phyloP scores from a whole-genome alignment of 2,329 filamentous ascomycete genomes.

The Anisogramma anomala region DNA sequence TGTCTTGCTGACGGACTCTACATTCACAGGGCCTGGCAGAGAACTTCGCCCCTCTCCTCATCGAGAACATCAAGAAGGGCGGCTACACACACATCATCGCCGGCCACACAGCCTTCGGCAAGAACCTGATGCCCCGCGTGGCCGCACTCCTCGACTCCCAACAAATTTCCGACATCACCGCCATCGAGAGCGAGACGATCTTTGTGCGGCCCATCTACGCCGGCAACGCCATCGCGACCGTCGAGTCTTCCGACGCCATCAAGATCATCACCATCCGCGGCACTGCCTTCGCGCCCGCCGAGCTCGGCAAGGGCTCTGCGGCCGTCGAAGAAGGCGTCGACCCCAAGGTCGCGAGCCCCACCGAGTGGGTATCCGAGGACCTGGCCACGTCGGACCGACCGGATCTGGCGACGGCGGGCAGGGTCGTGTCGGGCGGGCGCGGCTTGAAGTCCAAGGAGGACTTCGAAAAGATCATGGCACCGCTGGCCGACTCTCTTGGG shows the following conservation, averaged over 20 bases:
- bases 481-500: constrained; percentile 81
- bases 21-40: constrained; percentile 81
- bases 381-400: constrained; percentile 88
- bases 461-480: constrained; percentile 85
- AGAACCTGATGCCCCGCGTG: constrained; percentile 83
- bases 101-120: constrained; percentile 90
- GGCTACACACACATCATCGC: constrained; percentile 87
- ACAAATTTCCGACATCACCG: constrained; percentile 85
- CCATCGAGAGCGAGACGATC: constrained; percentile 78
- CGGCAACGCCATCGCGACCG: constrained; percentile 91
- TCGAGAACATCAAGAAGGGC: constrained; percentile 94
- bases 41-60: constrained; percentile 83
- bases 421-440: constrained; percentile 85
- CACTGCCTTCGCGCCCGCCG: constrained; percentile 74
- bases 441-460: constrained; percentile 97
- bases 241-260: constrained; percentile 74
- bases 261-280: constrained; percentile 90
- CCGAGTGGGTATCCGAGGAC: constrained; percentile 90
- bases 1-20: too few species aligned
- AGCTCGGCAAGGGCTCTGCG: constrained; percentile 61
- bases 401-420: constrained; percentile 78
- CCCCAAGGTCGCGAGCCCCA: constrained; percentile 59
- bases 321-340: constrained; percentile 72
- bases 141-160: constrained; percentile 85
- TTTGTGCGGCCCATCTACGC: constrained; percentile 97